Evolutionary conservation across 179 eudicot genomes (phyloP), one percentile per base, ranked within the genome.

Genomic region (Beta lomatogona): DNA sequence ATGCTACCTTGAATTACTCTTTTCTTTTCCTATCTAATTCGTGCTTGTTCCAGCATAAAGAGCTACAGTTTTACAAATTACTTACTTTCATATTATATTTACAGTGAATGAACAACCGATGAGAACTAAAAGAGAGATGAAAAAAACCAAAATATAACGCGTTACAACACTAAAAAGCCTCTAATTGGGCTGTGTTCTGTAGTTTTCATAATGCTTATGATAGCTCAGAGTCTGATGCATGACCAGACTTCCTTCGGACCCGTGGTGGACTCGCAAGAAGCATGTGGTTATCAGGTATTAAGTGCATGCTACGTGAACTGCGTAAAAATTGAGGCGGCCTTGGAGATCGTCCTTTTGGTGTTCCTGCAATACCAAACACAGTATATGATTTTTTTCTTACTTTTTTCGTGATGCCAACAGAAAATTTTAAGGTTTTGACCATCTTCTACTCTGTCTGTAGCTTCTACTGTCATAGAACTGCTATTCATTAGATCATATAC

Each of bases 211-310:
- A 14, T 45, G 60, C 70, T 78, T 88, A 89, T n/a, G 79, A 16
- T 58, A 89, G 84, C 84, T 92, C 95, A 50, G 97, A 93, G 86
- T 93, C 97, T 50, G 97, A 93, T 71, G 83, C 85, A 81, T 91
- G 95, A 50, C 97, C 93, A 0, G 95, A 88, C 75, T 44, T 79
- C 76, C 88, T 87, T 70, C 89, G 77, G 71, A 81, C 61, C 73
- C 82, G 87, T 22, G 91, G 87, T 36, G 41, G 41, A 70, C 86
- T 88, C 78, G 53, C 71, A 22, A 60, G 64, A 69, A 57, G 73
- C 71, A 82, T 77, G 55, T 86, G 86, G 69, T 86, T 87, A 52
- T 89, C 91, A 3, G 92, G 88, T 22, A 77, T 85, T 80, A 83
- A 78, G 79, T 90, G 88, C 85, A 87, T 28, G 71, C 81, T 78